Conservation (phyloP, 768 basidiomycete genomes). For the Trametes villosa region DNA sequence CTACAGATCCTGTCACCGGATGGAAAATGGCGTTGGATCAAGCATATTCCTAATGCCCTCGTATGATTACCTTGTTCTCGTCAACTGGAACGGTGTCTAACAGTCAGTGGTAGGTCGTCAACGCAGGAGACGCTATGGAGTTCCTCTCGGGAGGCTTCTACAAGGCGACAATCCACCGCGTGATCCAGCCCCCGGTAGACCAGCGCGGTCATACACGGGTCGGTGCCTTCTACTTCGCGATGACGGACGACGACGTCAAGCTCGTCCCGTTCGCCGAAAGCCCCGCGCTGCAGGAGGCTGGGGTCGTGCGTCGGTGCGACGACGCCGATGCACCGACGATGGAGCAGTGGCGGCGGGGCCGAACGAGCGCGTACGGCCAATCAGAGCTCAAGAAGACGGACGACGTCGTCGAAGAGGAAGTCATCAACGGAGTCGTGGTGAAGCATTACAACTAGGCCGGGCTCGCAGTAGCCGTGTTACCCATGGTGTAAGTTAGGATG, state of each 20-base stretch:
- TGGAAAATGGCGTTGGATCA: slow-evolving; percentile 41
- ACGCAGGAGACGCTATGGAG: slow-evolving; percentile 40
- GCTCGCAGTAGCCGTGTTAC: neutral
- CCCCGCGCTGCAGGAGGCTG: slow-evolving; percentile 37
- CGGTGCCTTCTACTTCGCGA: slow-evolving; percentile 41
- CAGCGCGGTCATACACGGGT: slow-evolving; percentile 40
- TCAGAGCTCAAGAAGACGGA: slow-evolving; percentile 35
- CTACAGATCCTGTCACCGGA: slow-evolving; percentile 40
- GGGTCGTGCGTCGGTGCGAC: slow-evolving; percentile 33
- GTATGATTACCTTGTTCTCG: slow-evolving; percentile 25
- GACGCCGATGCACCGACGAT: slow-evolving; percentile 34
- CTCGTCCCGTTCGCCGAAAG: slow-evolving; percentile 37
- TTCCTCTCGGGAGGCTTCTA: slow-evolving; percentile 42
- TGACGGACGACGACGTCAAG: slow-evolving; percentile 36
- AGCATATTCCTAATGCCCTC: slow-evolving; percentile 41
- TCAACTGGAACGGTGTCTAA: neutral
- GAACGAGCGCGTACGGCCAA: slow-evolving; percentile 36
- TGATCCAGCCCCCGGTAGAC: slow-evolving; percentile 40
- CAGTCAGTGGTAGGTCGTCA: slow-evolving; percentile 40
- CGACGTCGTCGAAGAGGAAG: slow-evolving; percentile 37
- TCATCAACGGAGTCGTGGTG: slow-evolving; percentile 39
- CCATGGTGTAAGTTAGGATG: neutral
- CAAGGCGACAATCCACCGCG: slow-evolving; percentile 42
- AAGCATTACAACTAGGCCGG: slow-evolving; percentile 38
- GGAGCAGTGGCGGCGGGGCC: slow-evolving; percentile 37